Conservation (phyloP, 192 early-diverging fungal genomes). For the Chytriomyces confervae region DNA sequence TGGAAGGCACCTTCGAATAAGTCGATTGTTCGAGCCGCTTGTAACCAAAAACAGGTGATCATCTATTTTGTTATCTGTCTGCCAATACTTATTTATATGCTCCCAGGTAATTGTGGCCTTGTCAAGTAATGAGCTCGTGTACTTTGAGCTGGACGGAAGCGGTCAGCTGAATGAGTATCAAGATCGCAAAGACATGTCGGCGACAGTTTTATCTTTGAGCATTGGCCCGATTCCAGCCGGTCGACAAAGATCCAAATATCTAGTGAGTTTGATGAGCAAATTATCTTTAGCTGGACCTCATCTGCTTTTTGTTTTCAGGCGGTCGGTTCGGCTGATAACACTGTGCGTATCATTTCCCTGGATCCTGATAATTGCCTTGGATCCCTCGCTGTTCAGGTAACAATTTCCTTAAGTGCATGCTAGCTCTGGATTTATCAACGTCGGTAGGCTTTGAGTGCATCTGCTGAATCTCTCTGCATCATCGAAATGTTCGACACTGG, state of each 20-base stretch:
- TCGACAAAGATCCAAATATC: slow-evolving; percentile 73
- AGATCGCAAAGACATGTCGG: slow-evolving; percentile 73
- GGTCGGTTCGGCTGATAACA: slow-evolving; percentile 89
- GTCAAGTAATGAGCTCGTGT: slow-evolving; percentile 82
- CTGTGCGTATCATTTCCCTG: slow-evolving; percentile 86
- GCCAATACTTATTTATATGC: neutral
- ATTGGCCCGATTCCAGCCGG: slow-evolving; percentile 82
- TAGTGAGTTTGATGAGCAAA: slow-evolving; percentile 46
- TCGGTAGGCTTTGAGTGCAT: slow-evolving; percentile 67
- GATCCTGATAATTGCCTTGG: slow-evolving; percentile 81
- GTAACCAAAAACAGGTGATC: slow-evolving; percentile 71
- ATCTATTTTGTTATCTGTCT: neutral
- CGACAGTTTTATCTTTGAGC: slow-evolving; percentile 75
- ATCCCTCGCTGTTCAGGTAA: slow-evolving; percentile 68
- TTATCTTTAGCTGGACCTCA: neutral
- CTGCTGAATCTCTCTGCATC: slow-evolving; percentile 76
- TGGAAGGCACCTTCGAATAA: slow-evolving; percentile 86
- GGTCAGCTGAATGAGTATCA: slow-evolving; percentile 89
- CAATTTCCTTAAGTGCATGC: neutral
- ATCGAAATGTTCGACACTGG: slow-evolving; percentile 82
- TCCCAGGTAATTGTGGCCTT: slow-evolving; percentile 77
- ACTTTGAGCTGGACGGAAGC: slow-evolving; percentile 88
- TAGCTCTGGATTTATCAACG: neutral
- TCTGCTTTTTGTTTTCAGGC: slow-evolving; percentile 51
- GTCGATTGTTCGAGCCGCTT: slow-evolving; percentile 77